A percentile compares a stretch with the other conserved stretches of the same genome.
phyloP scores from a whole-genome alignment of 129 eudicot species.

The Saposhnikovia divaricata region DNA sequence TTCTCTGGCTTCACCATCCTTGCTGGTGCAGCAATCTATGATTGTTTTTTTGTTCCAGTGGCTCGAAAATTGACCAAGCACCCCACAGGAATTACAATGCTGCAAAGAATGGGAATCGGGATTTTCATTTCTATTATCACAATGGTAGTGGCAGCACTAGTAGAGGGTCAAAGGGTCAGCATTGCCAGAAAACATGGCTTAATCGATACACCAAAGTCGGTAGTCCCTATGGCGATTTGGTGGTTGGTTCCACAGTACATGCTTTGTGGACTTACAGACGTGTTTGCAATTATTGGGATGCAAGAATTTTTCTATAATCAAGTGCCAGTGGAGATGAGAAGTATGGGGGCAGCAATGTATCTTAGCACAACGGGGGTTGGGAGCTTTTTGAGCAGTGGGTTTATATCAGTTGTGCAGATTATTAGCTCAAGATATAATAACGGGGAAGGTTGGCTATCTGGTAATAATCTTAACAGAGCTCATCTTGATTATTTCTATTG shows the following conservation, averaged over 20 bases:
- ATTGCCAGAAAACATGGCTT: slow-evolving; percentile 31
- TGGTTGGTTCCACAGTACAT: slow-evolving; percentile 32
- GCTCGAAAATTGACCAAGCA: slow-evolving; percentile 32
- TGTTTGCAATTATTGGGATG: slow-evolving; percentile 21
- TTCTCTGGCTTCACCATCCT: slow-evolving; percentile 45
- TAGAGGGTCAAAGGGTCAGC: slow-evolving; percentile 32
- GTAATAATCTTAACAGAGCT: slow-evolving; percentile 3
- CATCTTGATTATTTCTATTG: slow-evolving; percentile 5
- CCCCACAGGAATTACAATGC: slow-evolving; percentile 50
- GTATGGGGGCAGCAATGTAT: slow-evolving; percentile 20
- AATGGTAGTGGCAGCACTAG: slow-evolving; percentile 41
- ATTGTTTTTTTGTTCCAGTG: slow-evolving; percentile 32
- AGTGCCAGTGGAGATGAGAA: slow-evolving; percentile 17
- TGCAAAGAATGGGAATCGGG: slow-evolving; percentile 53
- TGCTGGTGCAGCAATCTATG: slow-evolving; percentile 31
- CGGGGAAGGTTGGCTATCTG: background rate
- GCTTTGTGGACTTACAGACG: slow-evolving; percentile 19
- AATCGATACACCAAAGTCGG: slow-evolving; percentile 15
- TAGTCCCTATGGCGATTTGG: slow-evolving; percentile 25
- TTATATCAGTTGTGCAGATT: background rate
- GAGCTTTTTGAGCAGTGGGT: slow-evolving; percentile 21
- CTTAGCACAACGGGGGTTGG: slow-evolving; percentile 20
- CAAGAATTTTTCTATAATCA: slow-evolving; percentile 32
- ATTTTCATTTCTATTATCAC: slow-evolving; percentile 30
- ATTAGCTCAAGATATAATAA: background rate